These are phyloP conservation scores for Talaromyces sp. DNA, from an alignment of 2,329 filamentous ascomycete genomes.

Conservation along the genomic window DNA sequence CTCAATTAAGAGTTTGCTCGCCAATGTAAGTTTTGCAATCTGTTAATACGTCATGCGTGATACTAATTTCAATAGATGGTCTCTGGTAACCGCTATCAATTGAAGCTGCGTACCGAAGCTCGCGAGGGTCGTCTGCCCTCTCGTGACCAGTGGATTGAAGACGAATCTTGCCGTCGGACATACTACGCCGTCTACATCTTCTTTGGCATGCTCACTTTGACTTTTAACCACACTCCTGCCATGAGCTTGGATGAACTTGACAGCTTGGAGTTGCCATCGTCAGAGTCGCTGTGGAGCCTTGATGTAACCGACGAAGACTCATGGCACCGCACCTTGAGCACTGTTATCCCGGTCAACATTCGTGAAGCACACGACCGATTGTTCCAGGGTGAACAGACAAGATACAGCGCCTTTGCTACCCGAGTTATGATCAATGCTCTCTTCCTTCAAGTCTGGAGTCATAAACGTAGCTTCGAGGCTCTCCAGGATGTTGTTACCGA, in stretches of 20 bases:
- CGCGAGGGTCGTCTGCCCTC: constrained; percentile 72
- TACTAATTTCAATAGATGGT: constrained; percentile 63
- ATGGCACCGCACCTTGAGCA: constrained; percentile 77
- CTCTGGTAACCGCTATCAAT: constrained; percentile 90
- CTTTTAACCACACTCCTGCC: constrained; percentile 95
- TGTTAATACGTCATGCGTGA: constrained; percentile 14
- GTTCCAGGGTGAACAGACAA: constrained; percentile 85
- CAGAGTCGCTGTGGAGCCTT: constrained; percentile 90
- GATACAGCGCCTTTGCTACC: constrained; percentile 94
- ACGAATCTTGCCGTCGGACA: constrained; percentile 91
- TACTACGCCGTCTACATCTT: constrained; percentile 99
- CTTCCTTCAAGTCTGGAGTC: constrained; percentile 97
- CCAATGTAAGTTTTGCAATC: constrained; percentile 56
- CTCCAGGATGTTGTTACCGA: constrained; percentile 96
- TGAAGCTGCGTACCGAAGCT: constrained; percentile 87
- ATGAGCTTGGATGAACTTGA: constrained; percentile 99
- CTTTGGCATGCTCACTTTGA: constrained; percentile 89
- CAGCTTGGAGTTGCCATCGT: constrained; percentile 84
- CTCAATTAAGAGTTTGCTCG: constrained; percentile 95
- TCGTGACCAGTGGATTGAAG: constrained; percentile 89
- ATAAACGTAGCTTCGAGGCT: constrained; percentile 96
- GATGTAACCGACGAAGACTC: constrained; percentile 70
- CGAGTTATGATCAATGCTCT: constrained; percentile 98
- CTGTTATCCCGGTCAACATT: constrained; percentile 75
- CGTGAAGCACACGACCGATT: constrained; percentile 92